Evolutionary conservation across 208 protist species (phyloP).

Genomic region (Angomonas ambiguus): DNA sequence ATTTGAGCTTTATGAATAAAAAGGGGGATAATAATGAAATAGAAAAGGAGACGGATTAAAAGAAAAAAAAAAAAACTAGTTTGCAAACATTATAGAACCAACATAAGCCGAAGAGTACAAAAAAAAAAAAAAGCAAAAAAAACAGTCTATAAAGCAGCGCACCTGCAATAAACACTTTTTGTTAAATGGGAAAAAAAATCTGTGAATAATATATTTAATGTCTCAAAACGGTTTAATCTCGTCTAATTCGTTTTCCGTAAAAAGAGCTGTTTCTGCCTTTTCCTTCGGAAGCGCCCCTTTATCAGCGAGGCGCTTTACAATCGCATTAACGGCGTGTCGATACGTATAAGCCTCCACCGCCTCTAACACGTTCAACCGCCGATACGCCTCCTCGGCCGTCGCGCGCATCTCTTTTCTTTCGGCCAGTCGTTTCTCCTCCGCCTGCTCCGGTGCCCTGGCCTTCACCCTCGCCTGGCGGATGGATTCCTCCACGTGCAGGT

Average conservation of each 20-base stretch:
- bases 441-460: constrained; percentile 46
- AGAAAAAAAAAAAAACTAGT: not conserved
- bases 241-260: constrained; percentile 35
- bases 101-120: not conserved
- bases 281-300: constrained; percentile 20
- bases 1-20: no score
- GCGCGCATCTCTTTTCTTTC: constrained; percentile 43
- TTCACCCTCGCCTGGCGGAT: constrained; percentile 47
- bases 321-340: constrained; percentile 45
- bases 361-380: constrained; percentile 31
- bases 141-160: no score
- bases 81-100: not conserved
- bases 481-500: constrained; percentile 53
- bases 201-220: no score
- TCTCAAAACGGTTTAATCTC: constrained; percentile 33
- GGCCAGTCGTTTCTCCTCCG: constrained; percentile 51
- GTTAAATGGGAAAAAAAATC: no score
- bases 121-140: not conserved
- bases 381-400: constrained; percentile 50
- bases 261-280: constrained; percentile 15
- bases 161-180: no score
- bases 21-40: not conserved
- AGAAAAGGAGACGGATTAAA: not conserved
- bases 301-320: constrained; percentile 26
- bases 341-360: constrained; percentile 39